Conservation (phyloP, 202 grass and related monocot genomes). For the Setaria italica region DNA sequence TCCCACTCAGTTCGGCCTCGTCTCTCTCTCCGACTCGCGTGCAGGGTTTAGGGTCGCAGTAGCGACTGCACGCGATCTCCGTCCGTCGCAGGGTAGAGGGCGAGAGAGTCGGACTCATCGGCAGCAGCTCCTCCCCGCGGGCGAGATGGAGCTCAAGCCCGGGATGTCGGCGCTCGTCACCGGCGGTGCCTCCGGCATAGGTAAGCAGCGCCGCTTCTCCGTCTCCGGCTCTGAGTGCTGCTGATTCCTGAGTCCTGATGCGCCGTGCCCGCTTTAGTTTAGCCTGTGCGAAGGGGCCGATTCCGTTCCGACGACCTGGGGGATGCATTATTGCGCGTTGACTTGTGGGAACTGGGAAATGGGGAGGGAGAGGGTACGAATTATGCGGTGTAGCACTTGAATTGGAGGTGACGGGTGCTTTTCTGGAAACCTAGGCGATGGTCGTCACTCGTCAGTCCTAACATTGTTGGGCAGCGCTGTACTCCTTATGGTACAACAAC, state of each 20-base stretch:
- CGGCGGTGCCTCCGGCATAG: conserved; percentile 89
- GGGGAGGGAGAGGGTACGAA: background rate
- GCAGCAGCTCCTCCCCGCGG: conserved; percentile 19
- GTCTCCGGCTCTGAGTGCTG: background rate
- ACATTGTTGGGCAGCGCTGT: background rate
- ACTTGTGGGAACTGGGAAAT: background rate
- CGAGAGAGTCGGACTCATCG: background rate
- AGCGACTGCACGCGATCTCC: too few species aligned
- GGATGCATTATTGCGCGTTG: background rate
- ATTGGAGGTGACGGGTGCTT: conserved; percentile 1
- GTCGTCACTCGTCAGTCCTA: background rate
- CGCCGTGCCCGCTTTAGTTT: background rate
- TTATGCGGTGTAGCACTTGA: conserved; percentile 5
- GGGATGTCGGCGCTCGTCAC: conserved; percentile 93
- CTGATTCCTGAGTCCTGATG: background rate
- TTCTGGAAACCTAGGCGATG: background rate
- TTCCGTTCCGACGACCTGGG: background rate
- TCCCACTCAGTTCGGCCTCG: too few species aligned
- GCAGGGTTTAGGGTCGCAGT: too few species aligned
- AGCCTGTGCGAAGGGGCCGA: background rate
- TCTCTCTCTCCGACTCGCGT: too few species aligned
- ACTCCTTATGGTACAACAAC: too few species aligned
- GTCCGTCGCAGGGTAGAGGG: too few species aligned
- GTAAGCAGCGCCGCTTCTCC: conserved; percentile 43
- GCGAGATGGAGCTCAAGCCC: conserved; percentile 91